Conservation (phyloP, 1,284 basidiomycete genomes). For the Ganoderma leucocontextum region DNA sequence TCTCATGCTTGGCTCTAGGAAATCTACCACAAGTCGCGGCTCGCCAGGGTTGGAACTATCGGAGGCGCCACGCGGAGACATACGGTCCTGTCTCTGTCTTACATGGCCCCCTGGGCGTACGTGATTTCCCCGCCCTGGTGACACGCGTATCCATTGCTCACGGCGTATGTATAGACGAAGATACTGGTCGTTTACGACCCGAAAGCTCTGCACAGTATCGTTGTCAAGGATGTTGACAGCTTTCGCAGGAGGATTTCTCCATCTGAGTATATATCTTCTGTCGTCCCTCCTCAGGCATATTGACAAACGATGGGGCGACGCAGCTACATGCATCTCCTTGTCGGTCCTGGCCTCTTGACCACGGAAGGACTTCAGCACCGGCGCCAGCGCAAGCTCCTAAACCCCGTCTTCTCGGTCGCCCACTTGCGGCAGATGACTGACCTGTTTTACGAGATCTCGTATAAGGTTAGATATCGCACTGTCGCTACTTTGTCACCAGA, state of each 20-base stretch:
- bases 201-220: conserved; percentile 20
- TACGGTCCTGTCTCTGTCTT: conserved; percentile 20
- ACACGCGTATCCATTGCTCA: background rate
- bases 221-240: conserved; percentile 24
- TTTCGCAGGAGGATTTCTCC: conserved; percentile 21
- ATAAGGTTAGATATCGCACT: conserved; percentile 16
- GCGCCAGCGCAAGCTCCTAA: conserved; percentile 29
- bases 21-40: conserved; percentile 17
- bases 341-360: conserved; percentile 33
- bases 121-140: background rate
- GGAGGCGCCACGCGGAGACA: conserved; percentile 7
- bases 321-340: conserved; percentile 22
- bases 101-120: conserved; percentile 18
- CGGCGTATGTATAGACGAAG: background rate
- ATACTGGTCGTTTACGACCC: conserved; percentile 23
- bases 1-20: conserved; percentile 16
- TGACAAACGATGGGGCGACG: background rate
- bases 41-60: conserved; percentile 19
- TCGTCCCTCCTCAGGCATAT: background rate
- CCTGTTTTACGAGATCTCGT: conserved; percentile 25
- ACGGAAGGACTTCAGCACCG: conserved; percentile 25
- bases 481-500: background rate
- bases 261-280: conserved; percentile 13
- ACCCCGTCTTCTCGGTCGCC: conserved; percentile 28
- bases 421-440: conserved; percentile 30